Conservation (phyloP, 2,329 filamentous ascomycete genomes). For the Aspergillus brasiliensis region DNA sequence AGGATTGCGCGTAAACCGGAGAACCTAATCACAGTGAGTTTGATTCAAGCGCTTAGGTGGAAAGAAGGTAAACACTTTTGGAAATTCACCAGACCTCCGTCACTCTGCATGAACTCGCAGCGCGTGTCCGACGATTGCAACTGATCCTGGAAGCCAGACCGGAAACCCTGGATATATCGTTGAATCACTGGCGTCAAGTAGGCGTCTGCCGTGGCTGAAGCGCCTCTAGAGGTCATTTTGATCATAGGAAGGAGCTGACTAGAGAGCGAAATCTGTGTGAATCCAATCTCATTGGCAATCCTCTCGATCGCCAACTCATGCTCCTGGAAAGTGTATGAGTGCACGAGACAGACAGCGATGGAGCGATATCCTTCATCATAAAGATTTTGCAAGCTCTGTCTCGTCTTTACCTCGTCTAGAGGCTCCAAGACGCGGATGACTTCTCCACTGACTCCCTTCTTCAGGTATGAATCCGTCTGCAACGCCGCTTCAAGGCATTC, state of each 20-base stretch:
- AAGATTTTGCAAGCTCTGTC: not conserved
- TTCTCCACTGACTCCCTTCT: conserved; percentile 48
- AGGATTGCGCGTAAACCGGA: conserved; percentile 85
- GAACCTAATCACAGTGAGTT: conserved; percentile 53
- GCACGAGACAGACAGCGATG: not conserved
- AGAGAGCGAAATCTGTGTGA: conserved; percentile 75
- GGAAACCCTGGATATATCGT: conserved; percentile 60
- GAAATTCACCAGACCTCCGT: conserved; percentile 66
- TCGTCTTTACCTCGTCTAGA: not conserved
- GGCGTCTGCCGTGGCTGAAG: conserved; percentile 75
- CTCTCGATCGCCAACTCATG: conserved; percentile 78
- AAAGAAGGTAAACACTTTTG: conserved; percentile 18
- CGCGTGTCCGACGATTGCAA: conserved; percentile 61
- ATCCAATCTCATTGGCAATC: conserved; percentile 77
- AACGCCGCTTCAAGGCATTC: conserved; percentile 68
- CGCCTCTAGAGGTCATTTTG: conserved; percentile 74
- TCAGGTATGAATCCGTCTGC: not conserved
- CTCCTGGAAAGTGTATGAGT: conserved; percentile 67
- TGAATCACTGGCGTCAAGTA: conserved; percentile 79
- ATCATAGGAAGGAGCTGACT: conserved; percentile 81
- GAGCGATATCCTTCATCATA: not conserved
- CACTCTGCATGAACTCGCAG: conserved; percentile 89
- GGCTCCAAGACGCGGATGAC: conserved; percentile 60
- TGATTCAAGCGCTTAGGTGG: too few species aligned
- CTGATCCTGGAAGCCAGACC: conserved; percentile 56